Evolutionary conservation across 768 basidiomycete genomes (phyloP).

Genomic region (Hemileccinum impolitum): DNA sequence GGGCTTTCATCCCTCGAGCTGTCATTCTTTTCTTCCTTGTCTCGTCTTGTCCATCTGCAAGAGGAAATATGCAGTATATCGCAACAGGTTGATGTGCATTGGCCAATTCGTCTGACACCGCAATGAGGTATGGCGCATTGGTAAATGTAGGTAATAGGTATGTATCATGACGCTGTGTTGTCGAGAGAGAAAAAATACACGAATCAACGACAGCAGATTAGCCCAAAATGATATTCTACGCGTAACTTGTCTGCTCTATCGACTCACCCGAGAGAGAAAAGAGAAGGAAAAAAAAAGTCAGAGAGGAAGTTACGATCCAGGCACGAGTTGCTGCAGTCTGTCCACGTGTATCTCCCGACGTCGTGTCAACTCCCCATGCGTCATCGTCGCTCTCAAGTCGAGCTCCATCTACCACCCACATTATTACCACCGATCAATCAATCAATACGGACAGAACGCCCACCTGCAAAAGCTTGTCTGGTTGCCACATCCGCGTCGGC

Average conservation of each 20-base stretch:
- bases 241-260: conserved; percentile 14
- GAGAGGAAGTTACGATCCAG: conserved; percentile 6
- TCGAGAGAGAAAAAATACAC: conserved; percentile 1
- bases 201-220: neutral
- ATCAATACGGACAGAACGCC: neutral
- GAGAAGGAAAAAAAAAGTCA: neutral
- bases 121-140: no score
- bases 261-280: neutral
- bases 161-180: no score
- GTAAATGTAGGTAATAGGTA: neutral
- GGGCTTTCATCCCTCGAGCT: no score
- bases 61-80: no score
- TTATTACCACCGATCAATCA: neutral
- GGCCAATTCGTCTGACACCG: no score
- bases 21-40: no score
- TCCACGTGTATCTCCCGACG: conserved; percentile 52
- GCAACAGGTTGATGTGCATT: no score
- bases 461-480: conserved; percentile 88
- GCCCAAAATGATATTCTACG: neutral
- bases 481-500: conserved; percentile 91
- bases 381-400: conserved; percentile 51
- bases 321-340: conserved; percentile 41
- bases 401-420: conserved; percentile 46
- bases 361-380: conserved; percentile 54
- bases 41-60: no score